These are phyloP conservation scores for Penstemon newberryi DNA, from an alignment of 257 asterid genomes.

Conservation along the genomic window DNA sequence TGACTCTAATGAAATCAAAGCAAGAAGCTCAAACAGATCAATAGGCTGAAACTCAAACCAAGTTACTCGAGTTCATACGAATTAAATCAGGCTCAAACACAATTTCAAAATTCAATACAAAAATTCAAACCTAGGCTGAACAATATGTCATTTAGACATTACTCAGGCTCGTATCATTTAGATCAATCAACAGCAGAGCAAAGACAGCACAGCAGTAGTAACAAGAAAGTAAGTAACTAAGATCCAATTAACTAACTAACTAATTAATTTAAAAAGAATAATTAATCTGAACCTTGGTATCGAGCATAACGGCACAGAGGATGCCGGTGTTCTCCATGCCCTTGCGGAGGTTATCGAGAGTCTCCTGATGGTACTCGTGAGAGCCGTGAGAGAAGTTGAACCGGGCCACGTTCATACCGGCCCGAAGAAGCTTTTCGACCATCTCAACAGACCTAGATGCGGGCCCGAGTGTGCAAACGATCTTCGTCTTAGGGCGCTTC, in stretches of 20 bases:
- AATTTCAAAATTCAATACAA: too few relatives aligned
- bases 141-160: too few relatives aligned
- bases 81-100: too few relatives aligned
- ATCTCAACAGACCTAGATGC: constrained; percentile 28
- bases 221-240: not conserved
- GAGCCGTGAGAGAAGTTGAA: constrained; percentile 34
- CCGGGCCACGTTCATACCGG: constrained; percentile 33
- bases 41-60: too few relatives aligned
- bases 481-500: constrained; percentile 27
- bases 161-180: too few relatives aligned
- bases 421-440: constrained; percentile 30
- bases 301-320: constrained; percentile 32
- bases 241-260: not conserved
- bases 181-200: too few relatives aligned
- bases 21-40: too few relatives aligned
- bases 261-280: not conserved
- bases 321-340: constrained; percentile 32
- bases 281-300: constrained; percentile 17
- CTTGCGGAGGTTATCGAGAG: constrained; percentile 26
- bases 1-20: too few relatives aligned
- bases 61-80: too few relatives aligned
- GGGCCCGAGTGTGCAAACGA: constrained; percentile 32
- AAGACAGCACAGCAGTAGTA: too few relatives aligned
- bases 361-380: constrained; percentile 33
- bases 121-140: too few relatives aligned